Percentiles rank a stretch among this genome's conserved stretches.
These are phyloP conservation scores for Saccharomycopsis selenospora DNA, from an alignment of 805 yeast genomes.

Conservation along the genomic window DNA sequence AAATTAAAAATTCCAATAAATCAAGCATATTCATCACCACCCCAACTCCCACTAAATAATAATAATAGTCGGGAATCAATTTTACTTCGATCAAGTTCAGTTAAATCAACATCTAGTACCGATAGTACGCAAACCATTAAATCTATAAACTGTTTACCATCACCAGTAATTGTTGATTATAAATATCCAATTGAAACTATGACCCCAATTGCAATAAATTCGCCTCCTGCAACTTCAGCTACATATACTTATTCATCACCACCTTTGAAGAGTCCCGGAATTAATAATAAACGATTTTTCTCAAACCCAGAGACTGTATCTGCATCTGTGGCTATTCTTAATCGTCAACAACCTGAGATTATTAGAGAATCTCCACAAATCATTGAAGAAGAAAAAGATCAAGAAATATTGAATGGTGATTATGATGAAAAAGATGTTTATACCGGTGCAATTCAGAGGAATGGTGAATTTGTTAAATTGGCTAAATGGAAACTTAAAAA, in stretches of 20 bases:
- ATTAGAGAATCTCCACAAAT: not conserved
- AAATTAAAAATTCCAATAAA: not conserved
- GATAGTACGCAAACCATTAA: slow-evolving; percentile 1
- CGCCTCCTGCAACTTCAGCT: no score
- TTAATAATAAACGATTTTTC: not conserved
- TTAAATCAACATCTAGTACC: not conserved
- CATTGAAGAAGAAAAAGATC: not conserved
- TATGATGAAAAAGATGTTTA: not conserved
- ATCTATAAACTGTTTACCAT: not conserved
- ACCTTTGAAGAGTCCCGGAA: not conserved
- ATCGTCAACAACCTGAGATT: no score
- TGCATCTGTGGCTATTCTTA: no score
- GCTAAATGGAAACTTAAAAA: slow-evolving; percentile 31
- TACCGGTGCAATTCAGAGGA: not conserved
- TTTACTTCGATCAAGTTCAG: not conserved
- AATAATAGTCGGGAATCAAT: not conserved
- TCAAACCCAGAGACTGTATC: not conserved
- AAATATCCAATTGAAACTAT: slow-evolving; percentile 2
- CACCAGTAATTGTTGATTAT: not conserved
- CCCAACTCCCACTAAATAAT: not conserved
- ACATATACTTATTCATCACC: no score
- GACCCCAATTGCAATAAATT: not conserved
- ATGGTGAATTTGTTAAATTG: not conserved
- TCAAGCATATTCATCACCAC: no score
- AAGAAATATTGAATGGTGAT: not conserved